Evolutionary conservation across 768 basidiomycete genomes (phyloP).

Genomic region (Galerina sulciceps): DNA sequence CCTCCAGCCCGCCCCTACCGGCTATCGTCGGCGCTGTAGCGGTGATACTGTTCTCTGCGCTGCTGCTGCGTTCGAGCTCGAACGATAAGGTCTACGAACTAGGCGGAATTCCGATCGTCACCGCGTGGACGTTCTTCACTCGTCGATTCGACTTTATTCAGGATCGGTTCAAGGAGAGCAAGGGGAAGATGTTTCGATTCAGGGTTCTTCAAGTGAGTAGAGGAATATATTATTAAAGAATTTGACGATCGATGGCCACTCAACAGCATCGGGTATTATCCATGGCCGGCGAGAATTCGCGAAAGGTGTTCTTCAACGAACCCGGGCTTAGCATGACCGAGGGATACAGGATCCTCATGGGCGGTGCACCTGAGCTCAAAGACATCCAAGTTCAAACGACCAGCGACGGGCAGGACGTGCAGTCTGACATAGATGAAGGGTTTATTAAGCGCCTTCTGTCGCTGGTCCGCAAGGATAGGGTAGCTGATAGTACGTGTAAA

Average conservation of each 20-base stretch:
- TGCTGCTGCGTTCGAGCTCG: not conserved
- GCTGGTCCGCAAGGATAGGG: conserved; percentile 25
- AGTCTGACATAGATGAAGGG: conserved; percentile 9
- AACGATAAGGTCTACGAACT: conserved; percentile 12
- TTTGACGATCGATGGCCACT: not conserved
- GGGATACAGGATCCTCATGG: conserved; percentile 37
- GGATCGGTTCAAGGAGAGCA: conserved; percentile 25
- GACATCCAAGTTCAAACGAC: conserved; percentile 22
- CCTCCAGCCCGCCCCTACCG: not conserved
- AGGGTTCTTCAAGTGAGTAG: conserved; percentile 30
- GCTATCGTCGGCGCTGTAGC: not conserved
- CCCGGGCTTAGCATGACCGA: conserved; percentile 30
- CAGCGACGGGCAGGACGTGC: conserved; percentile 1
- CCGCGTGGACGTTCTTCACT: conserved; percentile 36
- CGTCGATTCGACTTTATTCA: conserved; percentile 32
- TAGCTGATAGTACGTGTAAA: conserved; percentile 21
- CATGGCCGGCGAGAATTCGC: conserved; percentile 17
- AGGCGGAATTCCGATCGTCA: conserved; percentile 30
- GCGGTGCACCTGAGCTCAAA: conserved; percentile 27
- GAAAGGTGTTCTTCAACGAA: conserved; percentile 34
- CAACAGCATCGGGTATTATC: conserved; percentile 24
- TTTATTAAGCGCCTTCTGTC: conserved; percentile 25
- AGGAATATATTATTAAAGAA: not conserved
- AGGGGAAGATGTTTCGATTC: conserved; percentile 31
- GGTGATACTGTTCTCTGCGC: not conserved